Base-by-base conservation (phyloP, 1,284 basidiomycete genomes). In the Moesziomyces sp. region DNA sequence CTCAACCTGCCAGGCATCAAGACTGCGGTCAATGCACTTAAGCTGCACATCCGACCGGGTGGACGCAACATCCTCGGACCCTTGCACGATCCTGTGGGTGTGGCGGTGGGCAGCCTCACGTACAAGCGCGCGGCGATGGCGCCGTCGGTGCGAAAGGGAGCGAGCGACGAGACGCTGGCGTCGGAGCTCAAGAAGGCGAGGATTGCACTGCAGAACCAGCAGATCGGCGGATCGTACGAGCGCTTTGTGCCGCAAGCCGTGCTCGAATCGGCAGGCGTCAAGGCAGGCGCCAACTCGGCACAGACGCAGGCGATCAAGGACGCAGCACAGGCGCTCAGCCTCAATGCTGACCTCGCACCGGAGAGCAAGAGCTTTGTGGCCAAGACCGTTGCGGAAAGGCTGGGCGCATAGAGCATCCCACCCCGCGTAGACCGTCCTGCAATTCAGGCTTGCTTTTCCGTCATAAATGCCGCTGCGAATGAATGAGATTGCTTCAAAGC, bases 1-100 rank as follows among this genome's bases (percentile, higher is more conserved):
- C 62, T 61, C 58, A 61, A 65, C n/a, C 58, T 66, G 18, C 63
- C 63, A 5, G 63, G 63, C 16, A 56, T 72, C 59, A 72, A 72
- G 46, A 40, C 62, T 8, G 69, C 69, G 26, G 56, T 54, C n/a
- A 61, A 43, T 38, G 69, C 69, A 26, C 69, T 72, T 48, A 72
- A 72, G 49, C 63, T 72, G 14, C 63, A 72, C 50, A 46, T 72
- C 11, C 58, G 52, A 49, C 55, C 62, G 19, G 63, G 69, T 6
- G 69, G 55, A 55, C 58, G 69, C 24, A 62, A 56, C 43, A 43
- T 72, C 11, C 52, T 72, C 8, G 69, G 69, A n/a, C 61, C 58
- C 14, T 14, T 48, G 40, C 54, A 66, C 52, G 45, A 58, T 21
- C 69, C 69, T 5, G 66, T 58, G 30, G 58, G 44, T 21, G 59